Evolutionary conservation across 768 basidiomycete genomes (phyloP).

Genomic region (Gautieria morchelliformis): DNA sequence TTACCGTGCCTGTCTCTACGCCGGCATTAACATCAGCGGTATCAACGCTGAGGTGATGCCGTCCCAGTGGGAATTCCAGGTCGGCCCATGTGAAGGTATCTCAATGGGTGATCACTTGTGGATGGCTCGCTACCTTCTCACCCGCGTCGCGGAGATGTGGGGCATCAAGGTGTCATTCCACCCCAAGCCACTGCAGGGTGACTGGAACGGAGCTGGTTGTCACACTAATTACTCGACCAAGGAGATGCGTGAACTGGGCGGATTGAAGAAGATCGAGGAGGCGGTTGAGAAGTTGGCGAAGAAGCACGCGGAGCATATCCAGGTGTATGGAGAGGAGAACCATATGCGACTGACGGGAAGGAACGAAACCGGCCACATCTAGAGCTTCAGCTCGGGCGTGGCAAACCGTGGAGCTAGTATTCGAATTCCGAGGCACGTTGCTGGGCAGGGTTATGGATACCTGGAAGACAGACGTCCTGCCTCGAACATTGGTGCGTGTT

Average conservation of each 20-base stretch:
- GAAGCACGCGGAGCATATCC: constrained; percentile 91
- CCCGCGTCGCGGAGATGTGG: constrained; percentile 97
- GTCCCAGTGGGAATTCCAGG: constrained; percentile 99
- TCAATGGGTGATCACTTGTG: constrained; percentile 99
- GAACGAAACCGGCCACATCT: constrained; percentile 96
- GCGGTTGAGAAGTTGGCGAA: constrained; percentile 90
- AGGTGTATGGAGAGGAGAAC: constrained; percentile 97
- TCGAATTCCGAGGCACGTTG: constrained; percentile 91
- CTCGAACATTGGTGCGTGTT: constrained; percentile 81
- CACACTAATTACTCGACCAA: constrained; percentile 98
- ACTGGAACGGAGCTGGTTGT: constrained; percentile 99
- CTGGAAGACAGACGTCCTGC: constrained; percentile 95
- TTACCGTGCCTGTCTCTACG: constrained; percentile 92
- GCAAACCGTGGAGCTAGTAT: constrained; percentile 97
- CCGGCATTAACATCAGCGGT: constrained; percentile 95
- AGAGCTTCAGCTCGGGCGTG: constrained; percentile 85
- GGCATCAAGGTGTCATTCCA: constrained; percentile 97
- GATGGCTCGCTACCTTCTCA: constrained; percentile 95
- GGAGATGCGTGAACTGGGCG: constrained; percentile 88
- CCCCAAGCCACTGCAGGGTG: constrained; percentile 93
- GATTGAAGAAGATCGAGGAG: constrained; percentile 84
- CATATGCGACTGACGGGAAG: constrained; percentile 91
- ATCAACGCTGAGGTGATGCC: constrained; percentile 99
- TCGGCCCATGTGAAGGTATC: constrained; percentile 96
- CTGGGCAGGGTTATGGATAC: constrained; percentile 88